phyloP scores from a whole-genome alignment of 768 basidiomycete genomes.

The Dendrothele bispora region DNA sequence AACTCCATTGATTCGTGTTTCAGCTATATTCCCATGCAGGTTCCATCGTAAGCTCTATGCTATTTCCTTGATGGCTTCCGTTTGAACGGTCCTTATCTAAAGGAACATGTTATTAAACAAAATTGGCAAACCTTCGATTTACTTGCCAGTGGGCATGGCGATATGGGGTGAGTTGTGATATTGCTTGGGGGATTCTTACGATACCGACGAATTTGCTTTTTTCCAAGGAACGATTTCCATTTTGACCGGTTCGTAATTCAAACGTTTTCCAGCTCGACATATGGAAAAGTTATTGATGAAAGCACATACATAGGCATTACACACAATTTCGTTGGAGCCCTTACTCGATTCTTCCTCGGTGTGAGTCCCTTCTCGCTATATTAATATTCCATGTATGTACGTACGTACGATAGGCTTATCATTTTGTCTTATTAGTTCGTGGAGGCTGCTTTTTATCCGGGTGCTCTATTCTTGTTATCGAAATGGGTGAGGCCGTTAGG shows the following conservation, averaged over 20 bases:
- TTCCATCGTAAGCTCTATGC: conserved; percentile 72
- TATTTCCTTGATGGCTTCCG: background rate
- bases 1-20: background rate
- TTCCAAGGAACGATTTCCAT: conserved; percentile 4
- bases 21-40: conserved; percentile 77
- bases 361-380: no score
- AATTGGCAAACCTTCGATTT: conserved; percentile 67
- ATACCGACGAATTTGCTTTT: background rate
- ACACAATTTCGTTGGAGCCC: conserved; percentile 22
- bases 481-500: conserved; percentile 7
- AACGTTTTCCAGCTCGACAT: background rate
- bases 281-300: background rate
- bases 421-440: no score
- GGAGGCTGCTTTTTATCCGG: conserved; percentile 45
- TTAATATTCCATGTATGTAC: no score
- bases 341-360: conserved; percentile 41
- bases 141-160: conserved; percentile 67
- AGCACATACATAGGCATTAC: background rate
- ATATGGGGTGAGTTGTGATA: conserved; percentile 31
- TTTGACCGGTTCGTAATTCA: background rate
- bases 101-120: conserved; percentile 79
- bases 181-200: background rate
- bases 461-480: conserved; percentile 33
- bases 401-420: no score
- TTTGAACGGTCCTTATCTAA: background rate